Evolutionary conservation across 345 rosid genomes (phyloP).

Genomic region (Abelmoschus esculentus): DNA sequence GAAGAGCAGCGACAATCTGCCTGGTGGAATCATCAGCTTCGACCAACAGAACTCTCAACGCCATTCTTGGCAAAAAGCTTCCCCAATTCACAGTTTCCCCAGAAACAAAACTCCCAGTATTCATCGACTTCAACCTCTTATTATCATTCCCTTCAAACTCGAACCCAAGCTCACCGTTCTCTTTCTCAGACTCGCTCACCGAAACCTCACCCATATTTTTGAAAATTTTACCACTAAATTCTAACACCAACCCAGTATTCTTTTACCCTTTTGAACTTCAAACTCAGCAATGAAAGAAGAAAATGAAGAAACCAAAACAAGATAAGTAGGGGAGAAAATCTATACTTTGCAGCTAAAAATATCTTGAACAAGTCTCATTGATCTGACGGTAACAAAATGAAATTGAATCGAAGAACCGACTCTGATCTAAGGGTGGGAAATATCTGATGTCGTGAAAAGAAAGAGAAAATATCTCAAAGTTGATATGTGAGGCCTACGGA

Average conservation of each 20-base stretch:
- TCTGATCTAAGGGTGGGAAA: constrained; percentile 24
- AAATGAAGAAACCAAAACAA: too few species aligned
- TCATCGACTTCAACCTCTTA: not conserved
- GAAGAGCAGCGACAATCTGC: constrained; percentile 78
- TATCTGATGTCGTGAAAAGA: too few species aligned
- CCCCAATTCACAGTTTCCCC: constrained; percentile 54
- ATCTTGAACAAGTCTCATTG: constrained; percentile 21
- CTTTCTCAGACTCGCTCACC: not conserved
- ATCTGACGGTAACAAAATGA: constrained; percentile 24
- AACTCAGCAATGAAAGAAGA: too few species aligned
- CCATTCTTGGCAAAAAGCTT: constrained; percentile 58
- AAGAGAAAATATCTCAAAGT: constrained; percentile 27
- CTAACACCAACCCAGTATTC: too few species aligned
- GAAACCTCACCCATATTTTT: constrained; percentile 32
- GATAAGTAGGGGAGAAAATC: too few species aligned
- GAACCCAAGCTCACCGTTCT: not conserved
- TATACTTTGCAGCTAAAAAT: constrained; percentile 11
- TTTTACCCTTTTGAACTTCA: too few species aligned
- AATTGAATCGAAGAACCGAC: constrained; percentile 7
- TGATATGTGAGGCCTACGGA: constrained; percentile 30
- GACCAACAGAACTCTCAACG: constrained; percentile 64
- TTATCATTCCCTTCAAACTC: not conserved
- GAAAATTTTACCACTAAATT: too few species aligned
- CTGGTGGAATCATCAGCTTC: constrained; percentile 96
- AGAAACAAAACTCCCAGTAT: not conserved